phyloP scores from a whole-genome alignment of 257 asterid genomes.

The Solanum peruvianum region DNA sequence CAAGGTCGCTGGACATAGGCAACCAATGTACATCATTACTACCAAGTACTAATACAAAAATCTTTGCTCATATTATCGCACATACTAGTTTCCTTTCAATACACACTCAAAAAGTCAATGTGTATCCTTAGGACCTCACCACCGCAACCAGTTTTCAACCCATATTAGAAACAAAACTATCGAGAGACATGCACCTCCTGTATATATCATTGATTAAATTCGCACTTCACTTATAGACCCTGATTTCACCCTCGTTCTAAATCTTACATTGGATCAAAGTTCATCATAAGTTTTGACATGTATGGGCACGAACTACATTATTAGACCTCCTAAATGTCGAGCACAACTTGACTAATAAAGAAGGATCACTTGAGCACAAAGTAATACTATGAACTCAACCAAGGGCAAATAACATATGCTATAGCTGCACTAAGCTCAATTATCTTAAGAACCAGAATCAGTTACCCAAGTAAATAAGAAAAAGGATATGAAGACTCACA shows the following conservation, averaged over 20 bases:
- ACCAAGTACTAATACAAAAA: neutral
- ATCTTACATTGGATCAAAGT: neutral
- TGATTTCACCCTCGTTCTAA: neutral
- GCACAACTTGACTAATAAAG: neutral
- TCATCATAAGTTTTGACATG: neutral
- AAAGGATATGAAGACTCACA: constrained; percentile 25
- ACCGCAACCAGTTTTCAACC: neutral
- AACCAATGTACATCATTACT: neutral
- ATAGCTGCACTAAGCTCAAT: neutral
- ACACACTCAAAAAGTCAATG: neutral
- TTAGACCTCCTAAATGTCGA: neutral
- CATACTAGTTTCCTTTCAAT: neutral
- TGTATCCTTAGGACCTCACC: neutral
- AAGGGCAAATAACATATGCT: neutral
- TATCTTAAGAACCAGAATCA: neutral
- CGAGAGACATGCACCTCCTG: neutral
- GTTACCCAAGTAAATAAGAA: neutral
- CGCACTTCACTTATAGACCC: neutral
- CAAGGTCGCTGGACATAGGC: neutral
- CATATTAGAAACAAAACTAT: neutral
- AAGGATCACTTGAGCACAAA: neutral
- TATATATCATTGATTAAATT: neutral
- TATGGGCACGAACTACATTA: neutral
- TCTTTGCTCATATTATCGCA: neutral
- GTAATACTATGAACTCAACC: neutral